Base-by-base conservation (phyloP, 192 early-diverging fungal species). In the Mortierella hygrophila region DNA sequence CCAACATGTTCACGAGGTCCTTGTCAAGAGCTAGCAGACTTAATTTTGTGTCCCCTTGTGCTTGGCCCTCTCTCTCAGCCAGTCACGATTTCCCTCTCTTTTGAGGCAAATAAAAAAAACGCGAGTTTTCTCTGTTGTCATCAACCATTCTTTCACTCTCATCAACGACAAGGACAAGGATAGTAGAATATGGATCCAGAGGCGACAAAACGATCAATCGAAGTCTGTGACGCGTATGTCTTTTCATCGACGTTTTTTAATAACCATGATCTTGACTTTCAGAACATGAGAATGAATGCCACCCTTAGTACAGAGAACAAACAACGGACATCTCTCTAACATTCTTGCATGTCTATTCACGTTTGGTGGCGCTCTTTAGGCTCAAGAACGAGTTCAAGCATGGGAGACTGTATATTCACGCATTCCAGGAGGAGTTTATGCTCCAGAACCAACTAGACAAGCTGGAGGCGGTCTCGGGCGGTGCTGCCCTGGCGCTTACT, bases 391-490 rank as follows among this genome's bases (percentile, higher is more conserved):
- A 85, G 21, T 85, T 79, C 40, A 73, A 79, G 57, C 35, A 78
- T 16, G 70, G 72, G 40, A 73, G 72, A 16, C 74, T 85, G 1
- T 85, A 85, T 70, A 85, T 85, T 5, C 77, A 85, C 79, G 82
- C 77, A 57, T 46, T 85, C 13, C 82, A 85, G 42, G 77, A 85
- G 23, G 82, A 85, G 16, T 85, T 85, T 42, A 37, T 85, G 29
- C 72, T 35, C 6, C 63, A 57, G 23, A 79, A 85, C 52, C 68
- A 79, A 23, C 68, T 85, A 32, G 77, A 69, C 26, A 85, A 79
- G 23, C 77, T 85, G 3, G 82, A 85, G 44, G 82, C 82, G n/a
- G 21, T 79, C 40, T 79, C 82, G n/a, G 82, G 82, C 11, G 82
- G 82, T 6, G 77, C 82, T 3, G 77, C 74, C 16, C 7, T 79